These are phyloP conservation scores for Mycocentrospora acerina DNA, from an alignment of 2,329 filamentous ascomycete species.

Conservation along the genomic window DNA sequence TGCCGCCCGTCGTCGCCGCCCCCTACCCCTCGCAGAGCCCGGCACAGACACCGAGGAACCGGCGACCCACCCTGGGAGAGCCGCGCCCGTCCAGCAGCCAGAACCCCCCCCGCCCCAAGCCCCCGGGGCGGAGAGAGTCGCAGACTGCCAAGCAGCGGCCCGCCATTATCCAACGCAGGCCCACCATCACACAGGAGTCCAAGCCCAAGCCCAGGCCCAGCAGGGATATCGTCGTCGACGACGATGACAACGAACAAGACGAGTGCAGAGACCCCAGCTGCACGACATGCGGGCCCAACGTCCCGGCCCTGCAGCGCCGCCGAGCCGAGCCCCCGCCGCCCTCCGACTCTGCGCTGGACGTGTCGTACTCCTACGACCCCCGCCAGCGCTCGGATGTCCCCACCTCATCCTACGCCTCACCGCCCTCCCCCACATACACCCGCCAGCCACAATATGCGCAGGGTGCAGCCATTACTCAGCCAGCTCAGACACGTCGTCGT, in stretches of 20 bases:
- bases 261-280: conserved; percentile 42
- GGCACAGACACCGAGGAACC: neutral
- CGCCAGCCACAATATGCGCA: conserved; percentile 26
- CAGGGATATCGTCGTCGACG: conserved; percentile 3
- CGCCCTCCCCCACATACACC: conserved; percentile 31
- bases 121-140: conserved; percentile 26
- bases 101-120: conserved; percentile 26
- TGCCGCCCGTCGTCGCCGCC: conserved; percentile 14
- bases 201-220: conserved; percentile 12
- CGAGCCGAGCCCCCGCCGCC: conserved; percentile 20
- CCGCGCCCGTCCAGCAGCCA: conserved; percentile 20
- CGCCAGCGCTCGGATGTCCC: conserved; percentile 34
- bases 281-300: conserved; percentile 24
- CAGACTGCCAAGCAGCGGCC: conserved; percentile 21
- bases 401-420: conserved; percentile 22
- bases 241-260: conserved; percentile 13
- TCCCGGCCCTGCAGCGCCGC: conserved; percentile 11
- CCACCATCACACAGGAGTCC: conserved; percentile 14
- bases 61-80: conserved; percentile 1
- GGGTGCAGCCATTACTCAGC: conserved; percentile 31
- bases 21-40: conserved; percentile 20
- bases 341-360: conserved; percentile 32
- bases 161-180: conserved; percentile 12
- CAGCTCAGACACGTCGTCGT: conserved; percentile 29
- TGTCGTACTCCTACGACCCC: conserved; percentile 27